Conservation (phyloP, 2,329 filamentous ascomycete species). For the Dactylonectria macrodidyma region DNA sequence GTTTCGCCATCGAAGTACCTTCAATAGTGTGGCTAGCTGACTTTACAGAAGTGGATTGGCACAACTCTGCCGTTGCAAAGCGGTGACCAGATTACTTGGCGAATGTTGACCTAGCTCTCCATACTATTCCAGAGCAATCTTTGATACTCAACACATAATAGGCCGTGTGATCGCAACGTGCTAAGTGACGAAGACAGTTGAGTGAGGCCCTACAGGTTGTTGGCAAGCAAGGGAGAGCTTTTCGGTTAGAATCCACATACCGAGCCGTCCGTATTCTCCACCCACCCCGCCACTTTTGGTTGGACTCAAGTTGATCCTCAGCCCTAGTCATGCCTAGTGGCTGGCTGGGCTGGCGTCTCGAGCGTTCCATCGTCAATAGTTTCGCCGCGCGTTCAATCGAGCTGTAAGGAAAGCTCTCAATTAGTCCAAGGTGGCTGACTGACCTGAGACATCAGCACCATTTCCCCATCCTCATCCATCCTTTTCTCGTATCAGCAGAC, state of each 20-base stretch:
- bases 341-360: neutral
- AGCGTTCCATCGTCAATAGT: constrained; percentile 2
- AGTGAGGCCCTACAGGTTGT: neutral
- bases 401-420: neutral
- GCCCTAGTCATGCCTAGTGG: neutral
- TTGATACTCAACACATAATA: neutral
- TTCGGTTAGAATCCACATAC: neutral
- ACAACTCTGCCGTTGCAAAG: neutral
- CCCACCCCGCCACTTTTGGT: neutral
- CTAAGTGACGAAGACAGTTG: neutral
- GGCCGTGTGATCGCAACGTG: neutral
- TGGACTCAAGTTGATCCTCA: neutral
- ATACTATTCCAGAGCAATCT: neutral
- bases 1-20: neutral
- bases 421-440: constrained; percentile 1
- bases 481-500: neutral
- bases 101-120: neutral
- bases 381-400: neutral
- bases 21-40: constrained; percentile 15
- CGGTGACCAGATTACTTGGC: neutral
- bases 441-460: neutral
- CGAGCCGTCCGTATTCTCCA: neutral
- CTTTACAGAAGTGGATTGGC: neutral
- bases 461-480: no score
- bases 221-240: neutral